Base-by-base conservation (phyloP, 2,329 filamentous ascomycete species). In the Cladophialophora chaetospira region DNA sequence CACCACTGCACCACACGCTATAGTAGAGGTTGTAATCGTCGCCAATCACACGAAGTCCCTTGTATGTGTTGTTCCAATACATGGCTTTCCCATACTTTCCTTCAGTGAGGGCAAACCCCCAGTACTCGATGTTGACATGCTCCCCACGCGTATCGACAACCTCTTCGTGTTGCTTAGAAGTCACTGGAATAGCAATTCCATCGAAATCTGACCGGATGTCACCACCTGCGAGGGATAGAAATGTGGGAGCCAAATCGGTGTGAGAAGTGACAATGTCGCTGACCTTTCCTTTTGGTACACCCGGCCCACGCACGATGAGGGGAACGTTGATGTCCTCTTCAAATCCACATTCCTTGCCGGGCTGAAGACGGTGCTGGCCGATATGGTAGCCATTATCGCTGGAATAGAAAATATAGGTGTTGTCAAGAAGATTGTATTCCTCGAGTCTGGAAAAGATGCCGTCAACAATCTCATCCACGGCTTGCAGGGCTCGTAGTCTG, bases 351-450 rank as follows among this genome's bases (percentile, higher is more conserved):
- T 78, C 75, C 63, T 86, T 86, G 0, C 82, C 82, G 0, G 82
- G 81, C 1, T 77, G 78, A 13, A 86, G 68, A 2, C 83, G 75
- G 61, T 86, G 82, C 45, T 85, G 81, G 2, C 81, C 77, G 38
- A 85, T 79, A 55, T 86, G 83, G 61, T 79, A 86, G 0, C 83
- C 82, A 53, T 86, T 86, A 64, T 86, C 72, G 0, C 82, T 80
- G 25, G 84, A 80, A 53, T 84, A 84, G 11, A 88, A 76, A 1
- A 88, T 72, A n/a, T 82, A 84, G 0, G 82, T 82, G 50, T 82
- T 77, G 3, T 81, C 74, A n/a, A 80, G 65, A 9, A 78, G 63
- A 3, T 66, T 72, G 11, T 71, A 70, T 3, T 70, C 55, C 11
- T 77, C 71, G 1, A 83, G 69, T 0, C 71, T 71, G 2, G 65